Percentiles rank a stretch among this genome's conserved stretches.
Evolutionary conservation across 495 filamentous ascomycete genomes (phyloP).

Genomic region (Aspergillus nidulans): DNA sequence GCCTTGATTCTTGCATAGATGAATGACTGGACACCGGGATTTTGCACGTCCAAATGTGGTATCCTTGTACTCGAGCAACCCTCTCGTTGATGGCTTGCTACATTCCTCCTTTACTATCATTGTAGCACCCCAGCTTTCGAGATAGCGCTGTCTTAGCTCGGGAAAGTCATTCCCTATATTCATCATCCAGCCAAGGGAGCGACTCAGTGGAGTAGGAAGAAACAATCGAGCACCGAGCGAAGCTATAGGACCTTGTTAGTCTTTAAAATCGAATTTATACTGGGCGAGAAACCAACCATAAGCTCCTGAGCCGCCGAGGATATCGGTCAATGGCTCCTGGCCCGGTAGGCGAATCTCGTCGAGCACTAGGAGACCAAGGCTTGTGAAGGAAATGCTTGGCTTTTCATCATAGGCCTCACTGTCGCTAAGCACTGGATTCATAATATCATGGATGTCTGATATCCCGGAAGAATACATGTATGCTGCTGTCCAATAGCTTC

Average conservation of each 20-base stretch:
- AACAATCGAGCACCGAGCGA: constrained; percentile 33
- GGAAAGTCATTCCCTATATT: constrained; percentile 82
- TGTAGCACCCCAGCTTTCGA: constrained; percentile 62
- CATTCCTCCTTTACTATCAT: constrained; percentile 68
- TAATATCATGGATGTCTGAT: not conserved
- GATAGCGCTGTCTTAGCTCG: constrained; percentile 41
- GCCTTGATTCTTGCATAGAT: constrained; percentile 20
- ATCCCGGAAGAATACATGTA: not conserved
- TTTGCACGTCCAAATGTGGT: constrained; percentile 40
- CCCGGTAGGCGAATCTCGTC: constrained; percentile 30
- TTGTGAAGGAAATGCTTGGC: constrained; percentile 21
- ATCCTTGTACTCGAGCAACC: constrained; percentile 27
- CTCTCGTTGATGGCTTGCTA: constrained; percentile 50
- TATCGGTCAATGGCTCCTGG: constrained; percentile 19
- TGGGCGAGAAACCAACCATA: constrained; percentile 23
- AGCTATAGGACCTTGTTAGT: constrained; percentile 19
- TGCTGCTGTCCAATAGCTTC: not conserved
- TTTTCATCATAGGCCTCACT: not conserved
- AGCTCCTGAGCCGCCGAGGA: constrained; percentile 33
- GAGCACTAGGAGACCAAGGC: constrained; percentile 33
- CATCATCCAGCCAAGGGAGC: constrained; percentile 72
- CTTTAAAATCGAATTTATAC: not conserved
- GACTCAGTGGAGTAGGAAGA: constrained; percentile 14
- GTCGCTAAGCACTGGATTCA: not conserved
- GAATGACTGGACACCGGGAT: not conserved